These are phyloP conservation scores for Ceratonia siliqua DNA, from an alignment of 306 rosid genomes.

Conservation along the genomic window DNA sequence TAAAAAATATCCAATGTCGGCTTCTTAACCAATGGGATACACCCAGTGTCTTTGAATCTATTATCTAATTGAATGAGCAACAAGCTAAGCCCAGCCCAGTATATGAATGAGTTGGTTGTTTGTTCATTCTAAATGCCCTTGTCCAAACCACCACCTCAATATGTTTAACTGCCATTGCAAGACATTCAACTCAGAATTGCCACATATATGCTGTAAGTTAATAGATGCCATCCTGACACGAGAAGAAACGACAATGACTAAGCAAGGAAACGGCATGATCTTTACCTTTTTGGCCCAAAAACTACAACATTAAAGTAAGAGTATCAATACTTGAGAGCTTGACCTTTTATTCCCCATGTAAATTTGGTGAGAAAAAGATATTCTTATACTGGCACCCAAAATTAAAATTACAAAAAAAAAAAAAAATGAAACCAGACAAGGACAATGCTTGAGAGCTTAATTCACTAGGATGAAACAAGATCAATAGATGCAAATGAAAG, in stretches of 20 bases:
- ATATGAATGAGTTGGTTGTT: not conserved
- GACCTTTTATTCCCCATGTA: not conserved
- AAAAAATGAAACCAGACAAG: too few relatives aligned
- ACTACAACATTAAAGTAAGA: slow-evolving; percentile 16
- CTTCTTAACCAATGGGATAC: slow-evolving; percentile 5
- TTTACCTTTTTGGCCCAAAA: not conserved
- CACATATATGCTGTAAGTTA: not conserved
- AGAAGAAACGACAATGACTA: not conserved
- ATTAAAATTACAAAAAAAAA: too few relatives aligned
- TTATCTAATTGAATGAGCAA: slow-evolving; percentile 8
- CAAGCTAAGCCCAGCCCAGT: slow-evolving; percentile 4
- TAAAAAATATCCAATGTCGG: not conserved
- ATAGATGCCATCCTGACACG: slow-evolving; percentile 6
- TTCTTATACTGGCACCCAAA: not conserved
- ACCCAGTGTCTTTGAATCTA: slow-evolving; percentile 5
- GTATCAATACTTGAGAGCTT: too few relatives aligned
- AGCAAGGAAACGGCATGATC: not conserved
- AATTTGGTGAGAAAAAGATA: not conserved
- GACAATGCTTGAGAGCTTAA: not conserved
- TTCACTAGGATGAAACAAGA: not conserved
- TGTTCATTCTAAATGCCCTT: slow-evolving; percentile 12
- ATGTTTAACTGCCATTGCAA: not conserved
- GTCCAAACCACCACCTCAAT: not conserved
- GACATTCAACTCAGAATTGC: not conserved
- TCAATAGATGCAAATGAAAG: not conserved